These are phyloP conservation scores for Aspergillus phoenicis DNA, from an alignment of 2,329 filamentous ascomycete species.

Conservation along the genomic window DNA sequence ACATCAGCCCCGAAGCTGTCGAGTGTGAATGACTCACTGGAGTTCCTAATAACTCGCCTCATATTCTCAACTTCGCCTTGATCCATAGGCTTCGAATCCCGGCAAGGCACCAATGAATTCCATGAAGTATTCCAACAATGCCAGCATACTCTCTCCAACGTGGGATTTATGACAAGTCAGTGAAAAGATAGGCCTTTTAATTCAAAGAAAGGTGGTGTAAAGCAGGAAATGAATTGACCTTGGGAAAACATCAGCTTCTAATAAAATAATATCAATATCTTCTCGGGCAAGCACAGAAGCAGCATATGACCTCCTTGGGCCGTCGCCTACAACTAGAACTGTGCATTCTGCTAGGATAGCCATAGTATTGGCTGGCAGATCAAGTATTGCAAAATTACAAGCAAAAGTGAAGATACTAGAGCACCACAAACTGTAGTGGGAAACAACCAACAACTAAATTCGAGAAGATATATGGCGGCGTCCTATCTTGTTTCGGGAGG, in stretches of 20 bases:
- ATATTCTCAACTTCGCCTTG: background rate
- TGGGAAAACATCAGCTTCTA: slow-evolving; percentile 51
- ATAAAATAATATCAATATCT: slow-evolving; percentile 47
- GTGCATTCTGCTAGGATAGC: slow-evolving; percentile 20
- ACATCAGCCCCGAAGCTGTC: background rate
- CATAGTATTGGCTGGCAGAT: background rate
- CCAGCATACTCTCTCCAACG: slow-evolving; percentile 42
- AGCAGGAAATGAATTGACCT: background rate
- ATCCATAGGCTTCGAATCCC: slow-evolving; percentile 46
- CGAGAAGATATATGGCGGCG: too few species aligned
- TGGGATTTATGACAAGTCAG: slow-evolving; percentile 27
- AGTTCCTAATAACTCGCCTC: too few species aligned
- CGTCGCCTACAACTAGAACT: slow-evolving; percentile 50
- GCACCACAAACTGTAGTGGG: too few species aligned
- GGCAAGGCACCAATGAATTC: slow-evolving; percentile 47
- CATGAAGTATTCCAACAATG: slow-evolving; percentile 47
- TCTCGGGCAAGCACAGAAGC: slow-evolving; percentile 50
- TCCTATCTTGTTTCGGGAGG: too few species aligned
- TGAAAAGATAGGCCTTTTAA: slow-evolving; percentile 17
- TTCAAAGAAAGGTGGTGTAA: background rate
- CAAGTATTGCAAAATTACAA: too few species aligned
- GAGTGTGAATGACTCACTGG: background rate
- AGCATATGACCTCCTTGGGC: slow-evolving; percentile 51
- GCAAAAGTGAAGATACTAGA: too few species aligned
- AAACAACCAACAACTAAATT: too few species aligned